Conservation (phyloP, 2,329 filamentous ascomycete genomes). For the Nothomitra cinnamomea region DNA sequence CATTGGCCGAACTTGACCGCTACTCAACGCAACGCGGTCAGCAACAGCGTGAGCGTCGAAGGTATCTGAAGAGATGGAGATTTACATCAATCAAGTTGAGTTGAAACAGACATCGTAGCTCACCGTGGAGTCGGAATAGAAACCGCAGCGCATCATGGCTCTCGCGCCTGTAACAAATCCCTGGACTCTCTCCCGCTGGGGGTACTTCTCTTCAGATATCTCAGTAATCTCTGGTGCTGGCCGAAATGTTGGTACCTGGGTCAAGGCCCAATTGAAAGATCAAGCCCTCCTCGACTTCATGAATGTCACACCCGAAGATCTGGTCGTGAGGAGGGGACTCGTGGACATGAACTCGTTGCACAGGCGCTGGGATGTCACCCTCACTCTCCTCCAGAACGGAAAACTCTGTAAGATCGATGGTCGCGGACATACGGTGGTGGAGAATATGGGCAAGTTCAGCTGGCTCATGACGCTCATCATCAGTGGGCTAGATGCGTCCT, state of each 20-base stretch:
- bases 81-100: too few relatives aligned
- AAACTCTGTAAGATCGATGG: background rate
- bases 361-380: background rate
- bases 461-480: background rate
- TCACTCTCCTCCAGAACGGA: background rate
- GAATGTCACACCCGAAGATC: background rate
- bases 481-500: background rate
- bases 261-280: background rate
- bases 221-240: background rate
- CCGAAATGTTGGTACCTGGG: background rate
- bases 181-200: background rate
- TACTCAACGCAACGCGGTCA: too few relatives aligned
- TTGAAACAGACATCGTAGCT: too few relatives aligned
- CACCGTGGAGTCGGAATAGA: too few relatives aligned
- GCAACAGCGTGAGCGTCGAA: too few relatives aligned
- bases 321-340: background rate
- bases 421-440: background rate
- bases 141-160: too few relatives aligned
- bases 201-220: background rate
- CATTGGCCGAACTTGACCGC: too few relatives aligned
- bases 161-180: background rate
- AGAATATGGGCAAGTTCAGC: background rate
- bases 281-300: background rate
- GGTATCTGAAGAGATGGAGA: too few relatives aligned
- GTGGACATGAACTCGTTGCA: background rate